A percentile compares a stretch with the other conserved stretches of the same genome.
Evolutionary conservation across 176 grass and related monocot genomes (phyloP).

Genomic region (Carex littledalei): DNA sequence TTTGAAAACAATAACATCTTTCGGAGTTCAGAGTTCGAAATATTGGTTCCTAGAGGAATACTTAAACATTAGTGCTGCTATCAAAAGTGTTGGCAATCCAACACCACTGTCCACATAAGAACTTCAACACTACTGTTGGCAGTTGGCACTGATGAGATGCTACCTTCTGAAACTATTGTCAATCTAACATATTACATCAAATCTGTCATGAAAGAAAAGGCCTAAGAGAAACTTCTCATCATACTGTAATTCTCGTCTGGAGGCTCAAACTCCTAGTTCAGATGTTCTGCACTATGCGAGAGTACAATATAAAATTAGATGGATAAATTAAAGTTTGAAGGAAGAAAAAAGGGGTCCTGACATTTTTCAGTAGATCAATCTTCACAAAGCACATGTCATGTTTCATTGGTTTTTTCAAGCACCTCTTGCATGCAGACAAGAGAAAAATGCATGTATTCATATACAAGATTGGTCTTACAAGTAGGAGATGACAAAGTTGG

Average conservation of each 20-base stretch:
- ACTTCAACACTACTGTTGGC: not conserved
- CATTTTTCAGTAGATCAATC: not conserved
- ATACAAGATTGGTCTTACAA: not conserved
- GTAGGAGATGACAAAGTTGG: not conserved
- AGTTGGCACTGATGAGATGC: not conserved
- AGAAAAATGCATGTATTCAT: not conserved
- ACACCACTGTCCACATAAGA: not conserved
- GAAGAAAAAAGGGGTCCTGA: not conserved
- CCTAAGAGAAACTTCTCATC: not conserved
- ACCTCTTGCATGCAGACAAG: not conserved
- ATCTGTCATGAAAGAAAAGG: not conserved
- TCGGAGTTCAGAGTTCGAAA: not conserved
- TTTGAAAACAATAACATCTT: not conserved
- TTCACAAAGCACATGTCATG: not conserved
- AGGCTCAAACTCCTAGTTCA: not conserved
- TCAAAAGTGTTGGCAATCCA: not conserved
- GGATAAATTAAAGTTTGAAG: not conserved
- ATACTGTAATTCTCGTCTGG: not conserved
- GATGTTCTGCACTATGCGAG: not conserved
- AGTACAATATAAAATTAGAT: not conserved
- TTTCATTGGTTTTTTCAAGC: not conserved
- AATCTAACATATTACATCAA: conserved; percentile 6
- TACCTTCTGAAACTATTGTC: not conserved
- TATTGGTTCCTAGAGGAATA: not conserved
- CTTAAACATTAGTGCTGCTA: not conserved